Conservation (phyloP, 2,329 filamentous ascomycete species). For the Rutstroemia sp. region DNA sequence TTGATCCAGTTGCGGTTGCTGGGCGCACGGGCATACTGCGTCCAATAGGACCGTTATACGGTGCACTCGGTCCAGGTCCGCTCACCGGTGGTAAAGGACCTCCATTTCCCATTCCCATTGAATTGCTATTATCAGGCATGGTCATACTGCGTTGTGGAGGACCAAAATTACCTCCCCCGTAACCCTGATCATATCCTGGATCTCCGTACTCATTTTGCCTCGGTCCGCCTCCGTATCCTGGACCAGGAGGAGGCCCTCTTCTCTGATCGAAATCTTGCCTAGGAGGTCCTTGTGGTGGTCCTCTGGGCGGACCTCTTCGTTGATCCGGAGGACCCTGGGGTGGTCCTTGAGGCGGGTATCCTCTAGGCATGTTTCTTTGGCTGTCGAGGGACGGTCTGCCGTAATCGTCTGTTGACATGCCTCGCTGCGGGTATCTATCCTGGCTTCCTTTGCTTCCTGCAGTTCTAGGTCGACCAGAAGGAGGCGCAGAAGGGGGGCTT, state of each 20-base stretch:
- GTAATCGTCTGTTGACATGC: conserved; percentile 20
- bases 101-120: conserved; percentile 30
- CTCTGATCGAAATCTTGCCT: conserved; percentile 4
- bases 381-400: conserved; percentile 22
- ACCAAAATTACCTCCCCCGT: conserved; percentile 39
- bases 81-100: conserved; percentile 20
- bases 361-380: conserved; percentile 18
- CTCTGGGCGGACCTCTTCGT: conserved; percentile 16
- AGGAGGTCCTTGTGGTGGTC: conserved; percentile 13
- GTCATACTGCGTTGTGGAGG: conserved; percentile 53
- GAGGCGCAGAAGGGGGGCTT: conserved; percentile 12
- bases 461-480: conserved; percentile 15
- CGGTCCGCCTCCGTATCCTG: conserved; percentile 11
- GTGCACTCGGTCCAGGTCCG: conserved; percentile 31
- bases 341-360: conserved; percentile 19
- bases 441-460: conserved; percentile 22
- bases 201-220: conserved; percentile 23
- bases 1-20: conserved; percentile 46
- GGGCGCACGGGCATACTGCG: conserved; percentile 44
- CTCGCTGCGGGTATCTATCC: conserved; percentile 12
- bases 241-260: conserved; percentile 11
- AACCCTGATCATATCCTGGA: conserved; percentile 20
- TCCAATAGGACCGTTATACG: conserved; percentile 39
- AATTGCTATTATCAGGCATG: conserved; percentile 44
- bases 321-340: conserved; percentile 20